A percentile compares a stretch with the other conserved stretches of the same genome.
Conservation (phyloP, 495 filamentous ascomycete genomes). For the Aspergillus ostianus region DNA sequence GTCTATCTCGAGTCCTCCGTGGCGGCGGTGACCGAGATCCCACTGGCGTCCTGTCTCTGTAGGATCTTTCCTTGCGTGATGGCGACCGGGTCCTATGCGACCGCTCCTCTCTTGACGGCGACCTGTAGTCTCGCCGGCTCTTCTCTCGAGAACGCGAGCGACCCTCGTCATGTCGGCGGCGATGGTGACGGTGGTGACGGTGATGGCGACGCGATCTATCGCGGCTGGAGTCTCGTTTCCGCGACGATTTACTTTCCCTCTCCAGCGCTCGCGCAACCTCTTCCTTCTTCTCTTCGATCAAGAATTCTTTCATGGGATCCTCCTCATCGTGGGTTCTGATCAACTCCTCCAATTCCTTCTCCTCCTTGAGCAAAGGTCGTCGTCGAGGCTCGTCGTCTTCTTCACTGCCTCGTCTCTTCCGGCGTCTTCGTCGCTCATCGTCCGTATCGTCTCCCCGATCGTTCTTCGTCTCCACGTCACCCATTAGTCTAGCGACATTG, state of each 20-base stretch:
- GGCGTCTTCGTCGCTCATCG: slow-evolving; percentile 42
- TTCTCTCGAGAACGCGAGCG: slow-evolving; percentile 34
- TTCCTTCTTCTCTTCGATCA: slow-evolving; percentile 85
- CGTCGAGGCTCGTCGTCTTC: slow-evolving; percentile 35
- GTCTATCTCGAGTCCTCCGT: slow-evolving; percentile 33
- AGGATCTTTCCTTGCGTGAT: slow-evolving; percentile 20
- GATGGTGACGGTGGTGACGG: slow-evolving; percentile 52
- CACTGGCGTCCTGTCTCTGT: slow-evolving; percentile 28
- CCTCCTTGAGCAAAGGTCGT: slow-evolving; percentile 59
- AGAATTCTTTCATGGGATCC: slow-evolving; percentile 92
- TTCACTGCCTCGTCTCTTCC: slow-evolving; percentile 36
- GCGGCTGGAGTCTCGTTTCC: slow-evolving; percentile 36
- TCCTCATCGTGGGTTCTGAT: slow-evolving; percentile 86
- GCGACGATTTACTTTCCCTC: slow-evolving; percentile 43
- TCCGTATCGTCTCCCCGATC: slow-evolving; percentile 29
- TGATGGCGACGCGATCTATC: slow-evolving; percentile 51
- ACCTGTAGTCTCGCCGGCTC: slow-evolving; percentile 28
- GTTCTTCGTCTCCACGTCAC: slow-evolving; percentile 24
- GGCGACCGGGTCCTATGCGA: slow-evolving; percentile 22
- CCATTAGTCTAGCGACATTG: slow-evolving; percentile 43
- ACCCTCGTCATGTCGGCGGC: slow-evolving; percentile 35
- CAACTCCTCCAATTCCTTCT: slow-evolving; percentile 72
- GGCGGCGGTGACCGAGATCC: slow-evolving; percentile 37
- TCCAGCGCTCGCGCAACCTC: slow-evolving; percentile 72
- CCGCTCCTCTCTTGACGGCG: slow-evolving; percentile 26